These are phyloP conservation scores for Ganoderma lingzhi DNA, from an alignment of 1,284 basidiomycete species.

Conservation along the genomic window DNA sequence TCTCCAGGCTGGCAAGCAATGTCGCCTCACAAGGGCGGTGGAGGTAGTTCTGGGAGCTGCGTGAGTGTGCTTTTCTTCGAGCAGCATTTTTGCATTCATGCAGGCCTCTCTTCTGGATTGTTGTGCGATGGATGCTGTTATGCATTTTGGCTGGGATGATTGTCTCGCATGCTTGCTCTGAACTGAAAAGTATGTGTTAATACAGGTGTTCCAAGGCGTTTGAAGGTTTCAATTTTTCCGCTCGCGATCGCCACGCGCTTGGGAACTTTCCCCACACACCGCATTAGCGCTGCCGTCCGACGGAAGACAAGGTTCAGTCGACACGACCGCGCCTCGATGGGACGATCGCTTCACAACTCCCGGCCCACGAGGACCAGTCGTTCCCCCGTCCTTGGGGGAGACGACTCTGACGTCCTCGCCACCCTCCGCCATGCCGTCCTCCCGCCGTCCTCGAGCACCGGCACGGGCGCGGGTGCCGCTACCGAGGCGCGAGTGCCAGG, in stretches of 20 bases:
- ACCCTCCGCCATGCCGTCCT: background rate
- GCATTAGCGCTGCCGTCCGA: background rate
- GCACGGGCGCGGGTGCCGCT: background rate
- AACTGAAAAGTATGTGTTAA: background rate
- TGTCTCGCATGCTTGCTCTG: background rate
- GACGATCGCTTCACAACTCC: background rate
- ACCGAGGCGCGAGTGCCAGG: constrained; percentile 1
- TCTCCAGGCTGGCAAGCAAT: background rate
- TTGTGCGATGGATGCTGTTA: background rate
- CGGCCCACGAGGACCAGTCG: background rate
- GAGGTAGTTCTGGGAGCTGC: background rate
- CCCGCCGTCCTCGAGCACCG: background rate
- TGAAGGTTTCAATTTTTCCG: background rate
- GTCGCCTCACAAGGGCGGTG: background rate
- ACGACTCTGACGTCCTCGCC: background rate
- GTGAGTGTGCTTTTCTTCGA: background rate
- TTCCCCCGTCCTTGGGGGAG: background rate
- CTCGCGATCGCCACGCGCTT: background rate
- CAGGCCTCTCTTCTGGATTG: background rate
- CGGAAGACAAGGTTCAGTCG: background rate
- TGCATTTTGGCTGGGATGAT: background rate
- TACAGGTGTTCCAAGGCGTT: background rate
- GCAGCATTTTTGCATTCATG: background rate
- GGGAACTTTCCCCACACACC: background rate
- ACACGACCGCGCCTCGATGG: background rate